Evolutionary conservation across 139 green algal species (phyloP), one percentile per base, ranked within the genome.

Genomic region (Tetratostichococcus sp.): DNA sequence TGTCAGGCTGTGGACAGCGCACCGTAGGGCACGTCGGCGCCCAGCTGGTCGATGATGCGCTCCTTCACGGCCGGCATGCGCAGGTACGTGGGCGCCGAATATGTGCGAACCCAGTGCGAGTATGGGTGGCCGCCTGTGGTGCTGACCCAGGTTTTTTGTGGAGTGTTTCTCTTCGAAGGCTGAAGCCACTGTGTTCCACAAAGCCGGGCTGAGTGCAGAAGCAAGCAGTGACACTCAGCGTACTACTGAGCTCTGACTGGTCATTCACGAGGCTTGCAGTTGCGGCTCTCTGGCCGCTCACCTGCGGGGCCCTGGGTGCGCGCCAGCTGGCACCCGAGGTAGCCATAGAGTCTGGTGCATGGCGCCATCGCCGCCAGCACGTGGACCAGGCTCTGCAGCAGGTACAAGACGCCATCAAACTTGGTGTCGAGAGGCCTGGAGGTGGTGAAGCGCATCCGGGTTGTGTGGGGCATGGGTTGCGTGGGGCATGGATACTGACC

Each of bases 321-420:
- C 50, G 79, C 80, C 76, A 95, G 83, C 70, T 83, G 70, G 69
- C 79, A 84, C 1, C 87, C 91, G 42, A 95, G 80, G 78, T 77
- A 95, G 67, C 76, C 88, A 71, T 95, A 95, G 26, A 95, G 76
- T 1, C 89, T 85, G 19, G 81, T 79, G 78, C 91, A 96, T 0
- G 91, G 91, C 43, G 86, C 74, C 89, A 95, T 92, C 19, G 89
- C 84, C 0, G 84, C 82, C 59, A 96, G 65, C 31, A 95, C 81
- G 57, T 82, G 67, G 0, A 82, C 85, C 30, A 89, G 35, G 35
- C 43, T 79, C 86, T 91, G 82, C 78, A 71, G 62, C 31, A 43
- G 59, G 71, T 22, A 77, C 23, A 34, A 50, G 14, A 8, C 8
- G 14, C 8, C 39, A n/a, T n/a, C n/a, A n/a, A n/a, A n/a, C n/a